These are phyloP conservation scores for Cubamyces lactineus DNA, from an alignment of 768 basidiomycete species.

Conservation along the genomic window DNA sequence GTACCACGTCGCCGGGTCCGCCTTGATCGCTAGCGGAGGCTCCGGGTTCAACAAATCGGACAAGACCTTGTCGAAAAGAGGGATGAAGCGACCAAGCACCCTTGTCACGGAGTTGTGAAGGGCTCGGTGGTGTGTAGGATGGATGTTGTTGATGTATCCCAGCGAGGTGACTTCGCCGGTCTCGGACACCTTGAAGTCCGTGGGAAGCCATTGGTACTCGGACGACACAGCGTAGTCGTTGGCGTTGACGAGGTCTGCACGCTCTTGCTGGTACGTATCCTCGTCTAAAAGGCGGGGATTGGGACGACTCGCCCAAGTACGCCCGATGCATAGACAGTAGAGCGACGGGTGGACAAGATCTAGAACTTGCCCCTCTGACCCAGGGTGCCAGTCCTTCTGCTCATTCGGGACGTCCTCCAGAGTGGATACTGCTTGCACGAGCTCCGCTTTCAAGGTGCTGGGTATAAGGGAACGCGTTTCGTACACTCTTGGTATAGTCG, in stretches of 20 bases:
- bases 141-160: conserved; percentile 39
- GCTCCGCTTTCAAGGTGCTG: not conserved
- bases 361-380: conserved; percentile 42
- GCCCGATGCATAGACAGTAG: conserved; percentile 30
- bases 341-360: conserved; percentile 35
- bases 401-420: conserved; percentile 43
- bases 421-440: not conserved
- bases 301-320: too few relatives aligned
- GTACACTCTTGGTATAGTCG: not conserved
- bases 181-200: conserved; percentile 34
- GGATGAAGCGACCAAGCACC: conserved; percentile 30
- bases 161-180: conserved; percentile 26
- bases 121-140: conserved; percentile 22
- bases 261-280: too few relatives aligned
- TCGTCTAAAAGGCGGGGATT: too few relatives aligned
- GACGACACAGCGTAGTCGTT: too few relatives aligned
- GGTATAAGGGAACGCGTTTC: conserved; percentile 2
- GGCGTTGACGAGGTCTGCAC: too few relatives aligned
- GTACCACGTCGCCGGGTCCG: conserved; percentile 18
- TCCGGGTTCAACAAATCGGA: conserved; percentile 9
- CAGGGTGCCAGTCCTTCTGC: conserved; percentile 50
- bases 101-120: conserved; percentile 27
- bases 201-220: conserved; percentile 35
- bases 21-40: conserved; percentile 6
- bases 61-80: conserved; percentile 35